These are phyloP conservation scores for Umbellularia californica DNA, from an alignment of 164 flowering plant genomes.

Conservation along the genomic window DNA sequence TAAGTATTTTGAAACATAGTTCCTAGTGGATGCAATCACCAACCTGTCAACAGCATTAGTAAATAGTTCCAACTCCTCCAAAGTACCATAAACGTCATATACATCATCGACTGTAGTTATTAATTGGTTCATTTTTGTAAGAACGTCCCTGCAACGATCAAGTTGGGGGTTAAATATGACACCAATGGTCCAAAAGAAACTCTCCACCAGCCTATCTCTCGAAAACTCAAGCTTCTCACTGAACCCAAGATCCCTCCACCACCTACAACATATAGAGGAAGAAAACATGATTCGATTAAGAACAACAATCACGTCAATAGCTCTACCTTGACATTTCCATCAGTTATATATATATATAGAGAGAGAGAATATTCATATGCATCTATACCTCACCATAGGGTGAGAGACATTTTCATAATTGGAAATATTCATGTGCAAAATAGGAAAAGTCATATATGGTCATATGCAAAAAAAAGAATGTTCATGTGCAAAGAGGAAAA, in stretches of 20 bases:
- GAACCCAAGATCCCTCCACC: constrained; percentile 1
- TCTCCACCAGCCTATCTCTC: constrained; percentile 41
- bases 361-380: no score
- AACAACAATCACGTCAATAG: no score
- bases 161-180: constrained; percentile 24
- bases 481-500: no score
- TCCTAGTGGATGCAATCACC: neutral
- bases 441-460: no score
- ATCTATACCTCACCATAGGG: no score
- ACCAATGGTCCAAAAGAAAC: constrained; percentile 37
- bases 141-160: constrained; percentile 19
- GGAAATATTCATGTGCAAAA: no score
- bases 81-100: constrained; percentile 37
- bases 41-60: constrained; percentile 36
- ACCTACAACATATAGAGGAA: neutral
- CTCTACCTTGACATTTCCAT: no score
- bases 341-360: no score
- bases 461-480: no score
- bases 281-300: no score
- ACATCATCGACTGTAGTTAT: constrained; percentile 36
- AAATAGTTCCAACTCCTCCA: constrained; percentile 37
- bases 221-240: neutral
- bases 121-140: constrained; percentile 31
- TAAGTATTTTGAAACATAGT: no score
- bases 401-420: no score